These are phyloP conservation scores for Cercospora sesami DNA, from an alignment of 2,329 filamentous ascomycete species.

Conservation along the genomic window DNA sequence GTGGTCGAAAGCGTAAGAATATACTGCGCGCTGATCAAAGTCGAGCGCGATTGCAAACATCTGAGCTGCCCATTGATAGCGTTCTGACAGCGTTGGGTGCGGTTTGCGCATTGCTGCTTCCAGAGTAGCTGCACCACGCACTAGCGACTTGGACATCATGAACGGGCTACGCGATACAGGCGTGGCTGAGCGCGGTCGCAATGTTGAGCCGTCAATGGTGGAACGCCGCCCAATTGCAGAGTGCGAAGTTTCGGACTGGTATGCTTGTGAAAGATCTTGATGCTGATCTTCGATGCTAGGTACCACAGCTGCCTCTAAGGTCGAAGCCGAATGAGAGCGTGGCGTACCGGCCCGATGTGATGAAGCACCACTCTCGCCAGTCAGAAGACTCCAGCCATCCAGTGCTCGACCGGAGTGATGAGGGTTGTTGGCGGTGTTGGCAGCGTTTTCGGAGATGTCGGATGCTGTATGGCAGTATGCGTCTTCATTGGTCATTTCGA, in stretches of 20 bases:
- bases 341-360: background rate
- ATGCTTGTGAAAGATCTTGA: background rate
- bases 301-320: background rate
- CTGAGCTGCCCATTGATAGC: background rate
- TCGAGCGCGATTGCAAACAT: conserved; percentile 2
- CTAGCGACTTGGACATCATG: background rate
- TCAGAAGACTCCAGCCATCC: background rate
- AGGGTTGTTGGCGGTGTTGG: background rate
- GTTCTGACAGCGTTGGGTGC: background rate
- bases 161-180: background rate
- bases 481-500: background rate
- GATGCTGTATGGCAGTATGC: background rate
- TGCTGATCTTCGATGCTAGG: background rate
- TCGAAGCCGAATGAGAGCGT: background rate
- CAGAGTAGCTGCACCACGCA: background rate
- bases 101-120: background rate
- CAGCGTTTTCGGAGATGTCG: background rate
- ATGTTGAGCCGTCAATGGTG: background rate
- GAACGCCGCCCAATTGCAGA: background rate
- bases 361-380: background rate
- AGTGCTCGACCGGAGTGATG: background rate
- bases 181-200: background rate
- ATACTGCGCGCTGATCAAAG: conserved; percentile 1
- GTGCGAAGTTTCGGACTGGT: background rate
- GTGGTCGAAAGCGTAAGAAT: conserved; percentile 7